Evolutionary conservation across 2,329 filamentous ascomycete genomes (phyloP).

Genomic region (Zymoseptoria brevis): DNA sequence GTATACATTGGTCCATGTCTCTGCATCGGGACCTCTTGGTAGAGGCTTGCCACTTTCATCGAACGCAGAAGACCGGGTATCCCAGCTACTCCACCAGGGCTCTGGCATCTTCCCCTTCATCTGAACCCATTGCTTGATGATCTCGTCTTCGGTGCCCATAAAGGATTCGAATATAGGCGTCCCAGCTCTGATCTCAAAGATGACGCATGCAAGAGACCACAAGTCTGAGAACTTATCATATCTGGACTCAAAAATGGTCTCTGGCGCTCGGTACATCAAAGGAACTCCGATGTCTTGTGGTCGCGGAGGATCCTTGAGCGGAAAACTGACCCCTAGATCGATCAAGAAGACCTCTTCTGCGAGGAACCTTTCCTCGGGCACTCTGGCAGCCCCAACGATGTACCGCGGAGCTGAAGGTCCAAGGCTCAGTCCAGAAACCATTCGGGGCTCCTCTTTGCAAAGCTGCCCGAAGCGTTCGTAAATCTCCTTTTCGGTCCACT

Average conservation of each 20-base stretch:
- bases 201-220: slow-evolving; percentile 9
- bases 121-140: slow-evolving; percentile 7
- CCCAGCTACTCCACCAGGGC: slow-evolving; percentile 8
- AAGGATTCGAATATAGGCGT: slow-evolving; percentile 6
- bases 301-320: slow-evolving; percentile 3
- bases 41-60: slow-evolving; percentile 7
- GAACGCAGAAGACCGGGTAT: slow-evolving; percentile 1
- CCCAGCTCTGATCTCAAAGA: slow-evolving; percentile 8
- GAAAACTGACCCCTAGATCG: slow-evolving; percentile 3
- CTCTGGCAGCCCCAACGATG: slow-evolving; percentile 1
- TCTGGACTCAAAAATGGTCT: slow-evolving; percentile 9
- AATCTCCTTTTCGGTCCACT: slow-evolving; percentile 4
- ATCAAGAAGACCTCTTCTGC: background rate
- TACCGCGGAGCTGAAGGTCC: slow-evolving; percentile 1
- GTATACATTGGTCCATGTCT: slow-evolving; percentile 1
- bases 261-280: slow-evolving; percentile 8
- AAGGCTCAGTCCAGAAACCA: background rate
- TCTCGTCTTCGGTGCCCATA: slow-evolving; percentile 7
- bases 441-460: background rate
- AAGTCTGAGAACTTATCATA: slow-evolving; percentile 2
- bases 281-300: slow-evolving; percentile 8
- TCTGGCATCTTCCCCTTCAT: slow-evolving; percentile 8
- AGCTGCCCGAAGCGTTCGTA: slow-evolving; percentile 4
- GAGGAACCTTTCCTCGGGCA: slow-evolving; percentile 1
- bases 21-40: background rate